Evolutionary conservation across 169 alveolate species (phyloP), one percentile per base, ranked within the genome.

Genomic region (Eimeria acervulina): DNA sequence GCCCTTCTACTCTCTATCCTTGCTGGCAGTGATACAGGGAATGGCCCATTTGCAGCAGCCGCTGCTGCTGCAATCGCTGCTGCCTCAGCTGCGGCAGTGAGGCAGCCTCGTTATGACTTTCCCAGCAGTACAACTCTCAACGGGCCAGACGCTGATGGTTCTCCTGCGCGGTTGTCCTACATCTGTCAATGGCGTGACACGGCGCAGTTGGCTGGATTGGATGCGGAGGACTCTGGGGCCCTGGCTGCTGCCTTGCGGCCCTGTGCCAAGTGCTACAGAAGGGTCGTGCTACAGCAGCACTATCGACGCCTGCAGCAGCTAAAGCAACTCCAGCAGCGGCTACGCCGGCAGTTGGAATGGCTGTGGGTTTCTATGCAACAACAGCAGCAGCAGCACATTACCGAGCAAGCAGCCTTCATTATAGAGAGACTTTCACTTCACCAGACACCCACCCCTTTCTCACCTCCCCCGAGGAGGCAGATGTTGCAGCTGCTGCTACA

Each of bases 401-500:
- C 31, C 13, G 93, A 87, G 78, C 93, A 87, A 44, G 52, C 40
- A 28, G 63, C 78, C 15, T 87, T 87, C 38, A 59, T 87, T 31
- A 33, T 61, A 36, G 93, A 87, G 63, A 55, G 93, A 10, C 83
- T 87, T 55, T 44, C 93, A 36, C 59, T 59, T 28, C 63, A 38
- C 31, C 63, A 44, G 44, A 47, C 63, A 5, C 40, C 80, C 66
- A 15, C 36, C 93, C 31, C 36, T n/a, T 42, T 61, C 61, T 87
- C 81, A 4, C 93, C 93, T 2, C 66, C 66, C n/a, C 40, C 31
- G 83, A 36, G 83, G 81, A 2, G 93, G 23, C 80, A 59, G 55
- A 63, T 87, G 63, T 61, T 23, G 93, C 93, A 36, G 93, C 61
- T 87, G 83, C 93, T 33, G 93, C 81, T 61, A 66, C 93, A 87